Evolutionary conservation across 169 alveolate genomes (phyloP).

Genomic region (Cryptosporidium viatorum): DNA sequence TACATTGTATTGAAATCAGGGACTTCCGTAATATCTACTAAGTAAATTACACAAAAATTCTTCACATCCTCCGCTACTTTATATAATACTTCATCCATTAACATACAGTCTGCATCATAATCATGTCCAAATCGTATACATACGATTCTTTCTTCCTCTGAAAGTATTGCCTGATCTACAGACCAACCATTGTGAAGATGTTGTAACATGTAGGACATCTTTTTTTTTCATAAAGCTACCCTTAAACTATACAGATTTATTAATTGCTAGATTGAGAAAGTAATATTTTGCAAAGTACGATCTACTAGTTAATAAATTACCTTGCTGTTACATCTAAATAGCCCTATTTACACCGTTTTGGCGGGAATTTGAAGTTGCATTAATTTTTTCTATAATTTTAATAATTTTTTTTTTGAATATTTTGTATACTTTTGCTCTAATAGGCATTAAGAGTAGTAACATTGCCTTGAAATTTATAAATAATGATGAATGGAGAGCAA

Average conservation of each 20-base stretch:
- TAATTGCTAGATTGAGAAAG: neutral
- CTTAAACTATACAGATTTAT: neutral
- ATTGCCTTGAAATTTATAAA: neutral
- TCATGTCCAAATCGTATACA: conserved; percentile 98
- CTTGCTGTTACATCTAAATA: neutral
- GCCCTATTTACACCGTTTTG: neutral
- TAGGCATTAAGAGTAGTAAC: no score
- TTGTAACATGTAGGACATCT: conserved; percentile 97
- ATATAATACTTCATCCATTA: conserved; percentile 97
- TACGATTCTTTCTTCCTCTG: conserved; percentile 97
- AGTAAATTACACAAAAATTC: conserved; percentile 95
- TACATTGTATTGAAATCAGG: conserved; percentile 99
- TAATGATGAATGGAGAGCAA: neutral
- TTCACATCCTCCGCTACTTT: conserved; percentile 95
- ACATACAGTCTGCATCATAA: conserved; percentile 96
- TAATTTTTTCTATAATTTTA: neutral
- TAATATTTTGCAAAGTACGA: neutral
- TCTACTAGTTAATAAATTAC: neutral
- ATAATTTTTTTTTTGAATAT: neutral
- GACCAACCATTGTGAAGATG: conserved; percentile 99
- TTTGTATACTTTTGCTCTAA: neutral
- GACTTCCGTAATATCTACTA: conserved; percentile 97
- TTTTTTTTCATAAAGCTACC: neutral
- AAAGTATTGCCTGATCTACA: conserved; percentile 97
- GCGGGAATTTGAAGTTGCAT: neutral